A percentile compares a stretch with the other conserved stretches of the same genome.
Evolutionary conservation across 2,329 filamentous ascomycete species (phyloP).

Genomic region (Sporothrix euskadiensis): DNA sequence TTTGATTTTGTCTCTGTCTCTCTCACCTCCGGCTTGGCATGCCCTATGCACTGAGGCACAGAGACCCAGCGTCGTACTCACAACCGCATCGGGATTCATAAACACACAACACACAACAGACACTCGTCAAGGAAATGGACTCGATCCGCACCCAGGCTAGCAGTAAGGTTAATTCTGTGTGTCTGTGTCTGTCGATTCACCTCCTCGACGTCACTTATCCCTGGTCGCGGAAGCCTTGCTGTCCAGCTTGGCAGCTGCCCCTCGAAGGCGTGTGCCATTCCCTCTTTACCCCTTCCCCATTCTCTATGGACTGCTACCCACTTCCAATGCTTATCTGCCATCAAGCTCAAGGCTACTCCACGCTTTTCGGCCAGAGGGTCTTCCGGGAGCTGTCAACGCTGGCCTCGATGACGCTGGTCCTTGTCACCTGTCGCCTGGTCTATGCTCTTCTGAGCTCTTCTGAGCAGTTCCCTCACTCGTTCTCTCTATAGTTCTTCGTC

Average conservation of each 20-base stretch:
- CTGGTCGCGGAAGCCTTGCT: constrained; percentile 6
- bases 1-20: neutral
- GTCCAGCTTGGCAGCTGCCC: constrained; percentile 6
- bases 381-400: constrained; percentile 18
- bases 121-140: neutral
- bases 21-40: constrained; percentile 25
- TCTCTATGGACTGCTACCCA: neutral
- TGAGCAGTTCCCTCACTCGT: too few relatives aligned
- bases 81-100: neutral
- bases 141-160: constrained; percentile 28
- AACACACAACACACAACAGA: neutral
- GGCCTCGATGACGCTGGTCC: neutral
- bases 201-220: neutral
- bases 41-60: neutral
- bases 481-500: neutral
- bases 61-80: neutral
- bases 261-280: neutral
- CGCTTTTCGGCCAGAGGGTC: constrained; percentile 21
- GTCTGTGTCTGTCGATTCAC: neutral
- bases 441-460: neutral
- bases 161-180: constrained; percentile 30
- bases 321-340: constrained; percentile 11
- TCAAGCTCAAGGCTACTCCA: neutral
- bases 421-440: constrained; percentile 3
- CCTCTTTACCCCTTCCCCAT: constrained; percentile 1